Evolutionary conservation across 1,139 yeast genomes (phyloP).

Genomic region (Sugiyamaella sp.): DNA sequence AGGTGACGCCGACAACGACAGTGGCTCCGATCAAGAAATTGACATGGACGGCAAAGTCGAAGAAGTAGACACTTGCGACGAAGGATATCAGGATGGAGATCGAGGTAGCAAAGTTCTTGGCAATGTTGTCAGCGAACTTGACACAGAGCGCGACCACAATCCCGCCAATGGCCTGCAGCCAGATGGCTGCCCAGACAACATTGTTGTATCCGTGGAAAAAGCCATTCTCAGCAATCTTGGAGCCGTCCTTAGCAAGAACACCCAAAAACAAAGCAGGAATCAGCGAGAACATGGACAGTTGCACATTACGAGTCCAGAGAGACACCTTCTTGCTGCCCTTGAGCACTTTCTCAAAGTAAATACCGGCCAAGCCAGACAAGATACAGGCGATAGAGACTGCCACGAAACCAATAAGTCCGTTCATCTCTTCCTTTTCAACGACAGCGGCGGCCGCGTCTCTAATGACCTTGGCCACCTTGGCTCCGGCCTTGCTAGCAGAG

Average conservation of each 20-base stretch:
- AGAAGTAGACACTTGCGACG: slow-evolving; percentile 43
- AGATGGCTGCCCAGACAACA: slow-evolving; percentile 46
- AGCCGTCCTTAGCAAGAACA: slow-evolving; percentile 44
- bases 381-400: slow-evolving; percentile 47
- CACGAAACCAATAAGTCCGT: slow-evolving; percentile 41
- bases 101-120: slow-evolving; percentile 49
- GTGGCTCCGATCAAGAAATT: slow-evolving; percentile 45
- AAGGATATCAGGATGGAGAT: slow-evolving; percentile 47
- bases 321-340: slow-evolving; percentile 44
- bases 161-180: slow-evolving; percentile 49
- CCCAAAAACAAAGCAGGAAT: slow-evolving; percentile 48
- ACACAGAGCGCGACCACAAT: slow-evolving; percentile 48
- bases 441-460: slow-evolving; percentile 3
- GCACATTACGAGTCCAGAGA: slow-evolving; percentile 48
- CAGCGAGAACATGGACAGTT: slow-evolving; percentile 46
- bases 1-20: slow-evolving; percentile 46
- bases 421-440: slow-evolving; percentile 33
- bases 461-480: slow-evolving; percentile 14
- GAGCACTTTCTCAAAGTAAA: slow-evolving; percentile 48
- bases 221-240: slow-evolving; percentile 41
- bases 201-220: slow-evolving; percentile 47
- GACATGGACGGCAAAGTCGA: slow-evolving; percentile 43
- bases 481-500: background rate
- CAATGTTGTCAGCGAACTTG: slow-evolving; percentile 49
- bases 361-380: slow-evolving; percentile 48